Conservation (phyloP, 2,329 filamentous ascomycete genomes). For the Diplodia scrobiculata region DNA sequence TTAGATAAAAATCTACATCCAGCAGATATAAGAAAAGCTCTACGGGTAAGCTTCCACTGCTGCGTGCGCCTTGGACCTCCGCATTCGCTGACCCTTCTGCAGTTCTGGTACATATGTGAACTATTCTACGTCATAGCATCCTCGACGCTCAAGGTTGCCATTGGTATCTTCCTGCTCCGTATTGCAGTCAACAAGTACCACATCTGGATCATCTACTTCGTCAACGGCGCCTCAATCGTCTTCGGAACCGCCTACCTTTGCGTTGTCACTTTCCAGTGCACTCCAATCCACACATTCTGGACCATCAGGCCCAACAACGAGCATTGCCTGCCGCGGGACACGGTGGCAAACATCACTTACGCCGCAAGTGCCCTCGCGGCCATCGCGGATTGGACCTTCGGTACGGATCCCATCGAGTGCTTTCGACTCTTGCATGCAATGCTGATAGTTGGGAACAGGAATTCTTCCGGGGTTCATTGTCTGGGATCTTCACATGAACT, state of each 20-base stretch:
- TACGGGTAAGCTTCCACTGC: constrained; percentile 34
- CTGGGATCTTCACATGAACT: constrained; percentile 58
- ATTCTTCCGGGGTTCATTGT: constrained; percentile 54
- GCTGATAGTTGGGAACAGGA: constrained; percentile 29
- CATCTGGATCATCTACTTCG: constrained; percentile 49
- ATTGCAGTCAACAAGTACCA: constrained; percentile 53
- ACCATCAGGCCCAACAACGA: constrained; percentile 44
- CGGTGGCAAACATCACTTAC: constrained; percentile 58
- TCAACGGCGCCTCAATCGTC: constrained; percentile 52
- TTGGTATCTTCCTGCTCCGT: constrained; percentile 58
- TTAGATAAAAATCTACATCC: constrained; percentile 42
- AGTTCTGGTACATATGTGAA: constrained; percentile 60
- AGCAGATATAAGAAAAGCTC: constrained; percentile 37
- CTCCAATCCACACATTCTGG: constrained; percentile 58
- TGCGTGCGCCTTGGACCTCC: background rate
- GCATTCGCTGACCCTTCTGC: constrained; percentile 30
- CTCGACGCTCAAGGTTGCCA: constrained; percentile 54
- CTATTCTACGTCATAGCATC: constrained; percentile 56
- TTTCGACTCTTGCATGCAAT: background rate
- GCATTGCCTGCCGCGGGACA: constrained; percentile 48
- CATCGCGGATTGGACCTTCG: constrained; percentile 40
- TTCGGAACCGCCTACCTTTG: constrained; percentile 56
- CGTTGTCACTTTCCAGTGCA: constrained; percentile 57
- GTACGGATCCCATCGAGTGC: background rate
- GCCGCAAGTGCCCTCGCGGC: constrained; percentile 38